Percentiles rank a stretch among this genome's conserved stretches.
These are phyloP conservation scores for Taiozyma sp. DNA, from an alignment of 1,139 yeast genomes.

Conservation along the genomic window DNA sequence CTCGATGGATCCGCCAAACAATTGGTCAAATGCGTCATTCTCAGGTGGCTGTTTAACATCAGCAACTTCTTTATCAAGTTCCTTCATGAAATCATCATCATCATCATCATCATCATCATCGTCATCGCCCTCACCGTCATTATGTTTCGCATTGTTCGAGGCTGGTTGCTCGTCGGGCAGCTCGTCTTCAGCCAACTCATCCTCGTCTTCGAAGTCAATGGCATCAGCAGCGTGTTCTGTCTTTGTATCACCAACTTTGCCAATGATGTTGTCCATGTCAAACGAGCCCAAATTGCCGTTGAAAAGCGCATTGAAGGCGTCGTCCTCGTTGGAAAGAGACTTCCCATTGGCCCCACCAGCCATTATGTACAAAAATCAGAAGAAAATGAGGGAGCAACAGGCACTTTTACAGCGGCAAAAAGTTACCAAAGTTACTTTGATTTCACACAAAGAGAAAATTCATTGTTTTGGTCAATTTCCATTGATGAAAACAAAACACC, in stretches of 20 bases:
- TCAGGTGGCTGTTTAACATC: slow-evolving; percentile 32
- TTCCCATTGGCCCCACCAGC: background rate
- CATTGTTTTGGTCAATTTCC: background rate
- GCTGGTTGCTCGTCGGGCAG: slow-evolving; percentile 39
- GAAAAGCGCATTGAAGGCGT: slow-evolving; percentile 33
- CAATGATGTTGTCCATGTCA: slow-evolving; percentile 29
- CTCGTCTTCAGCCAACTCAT: slow-evolving; percentile 89
- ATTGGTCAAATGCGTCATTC: slow-evolving; percentile 44
- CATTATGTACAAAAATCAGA: background rate
- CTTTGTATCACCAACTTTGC: slow-evolving; percentile 26
- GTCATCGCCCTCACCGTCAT: slow-evolving; percentile 9
- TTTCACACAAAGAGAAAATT: background rate
- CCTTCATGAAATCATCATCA: slow-evolving; percentile 33
- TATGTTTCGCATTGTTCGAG: slow-evolving; percentile 4
- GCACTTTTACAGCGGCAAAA: background rate
- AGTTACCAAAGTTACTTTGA: background rate
- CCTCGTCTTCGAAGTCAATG: slow-evolving; percentile 92
- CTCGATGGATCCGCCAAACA: slow-evolving; percentile 38
- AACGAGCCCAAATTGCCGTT: slow-evolving; percentile 32
- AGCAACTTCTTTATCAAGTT: slow-evolving; percentile 33
- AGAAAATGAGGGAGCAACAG: background rate
- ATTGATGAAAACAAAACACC: background rate
- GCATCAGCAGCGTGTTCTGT: slow-evolving; percentile 86
- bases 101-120: slow-evolving; percentile 15
- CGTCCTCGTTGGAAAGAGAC: slow-evolving; percentile 31